These are phyloP conservation scores for Candida maltosa DNA, from an alignment of 805 yeast genomes.

Conservation along the genomic window DNA sequence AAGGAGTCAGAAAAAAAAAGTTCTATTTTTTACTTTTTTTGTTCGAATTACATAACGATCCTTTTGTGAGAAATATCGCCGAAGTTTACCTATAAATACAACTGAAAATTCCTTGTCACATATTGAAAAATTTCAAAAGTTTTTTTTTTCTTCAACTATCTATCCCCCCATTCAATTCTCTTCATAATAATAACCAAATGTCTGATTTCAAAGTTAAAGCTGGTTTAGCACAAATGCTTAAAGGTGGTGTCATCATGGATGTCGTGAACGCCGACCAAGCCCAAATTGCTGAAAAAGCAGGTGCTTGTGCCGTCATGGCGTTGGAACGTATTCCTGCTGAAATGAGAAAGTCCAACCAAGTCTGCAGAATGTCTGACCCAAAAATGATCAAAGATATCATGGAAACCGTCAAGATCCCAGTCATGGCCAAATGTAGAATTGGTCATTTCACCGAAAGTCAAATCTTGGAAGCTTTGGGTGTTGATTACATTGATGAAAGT, in stretches of 20 bases:
- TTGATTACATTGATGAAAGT: constrained; percentile 81
- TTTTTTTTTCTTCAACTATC: not conserved
- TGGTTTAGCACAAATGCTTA: constrained; percentile 83
- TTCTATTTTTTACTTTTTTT: too few relatives aligned
- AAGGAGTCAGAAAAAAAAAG: too few relatives aligned
- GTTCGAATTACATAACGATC: too few relatives aligned
- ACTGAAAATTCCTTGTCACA: too few relatives aligned
- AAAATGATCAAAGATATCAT: constrained; percentile 71
- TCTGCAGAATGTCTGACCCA: constrained; percentile 85
- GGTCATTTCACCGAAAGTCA: constrained; percentile 85
- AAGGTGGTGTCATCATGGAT: constrained; percentile 73
- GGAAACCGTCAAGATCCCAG: constrained; percentile 63
- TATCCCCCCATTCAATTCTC: constrained; percentile 1
- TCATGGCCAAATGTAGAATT: constrained; percentile 80
- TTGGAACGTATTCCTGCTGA: constrained; percentile 83
- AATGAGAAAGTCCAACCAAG: constrained; percentile 77
- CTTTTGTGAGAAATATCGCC: too few relatives aligned
- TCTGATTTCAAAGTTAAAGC: constrained; percentile 56
- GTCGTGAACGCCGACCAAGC: constrained; percentile 83
- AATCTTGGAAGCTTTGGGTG: constrained; percentile 64
- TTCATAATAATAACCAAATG: constrained; percentile 12
- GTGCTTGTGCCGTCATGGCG: constrained; percentile 91
- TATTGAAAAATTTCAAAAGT: not conserved
- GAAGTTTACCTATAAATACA: too few relatives aligned
- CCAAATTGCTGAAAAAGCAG: constrained; percentile 73